Evolutionary conservation across 2,329 filamentous ascomycete genomes (phyloP), one percentile per base, ranked within the genome.

Genomic region (Alternaria novae-zelandiae): DNA sequence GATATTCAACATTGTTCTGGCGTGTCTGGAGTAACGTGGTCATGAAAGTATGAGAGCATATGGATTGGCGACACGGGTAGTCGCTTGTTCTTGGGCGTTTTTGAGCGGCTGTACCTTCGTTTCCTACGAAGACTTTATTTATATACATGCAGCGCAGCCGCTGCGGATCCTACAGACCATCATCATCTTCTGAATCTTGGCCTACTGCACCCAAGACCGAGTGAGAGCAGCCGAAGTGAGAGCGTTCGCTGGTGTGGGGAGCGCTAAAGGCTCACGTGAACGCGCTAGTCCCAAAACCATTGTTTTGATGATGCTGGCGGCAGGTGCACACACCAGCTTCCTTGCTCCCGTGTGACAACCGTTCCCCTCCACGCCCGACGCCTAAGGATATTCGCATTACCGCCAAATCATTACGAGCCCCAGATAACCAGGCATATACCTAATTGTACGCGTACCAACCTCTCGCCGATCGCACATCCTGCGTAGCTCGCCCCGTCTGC

Each of bases 351-450:
- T 64, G 65, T 68, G 66, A 68, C 67, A 65, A 70, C 68, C 64
- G 67, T 68, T 63, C 65, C 59, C 66, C 67, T 59, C 68, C 67
- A 64, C 68, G 60, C 67, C 58, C 72, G 65, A 68, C 70, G 60
- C 59, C 57, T 62, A 67, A 54, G 61, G 63, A 64, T 75, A 78
- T 78, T 77, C 73, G 68, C 72, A 67, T 78, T 75, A 77, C 68
- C 71, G 70, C 70, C 59, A 55, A 75, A 76, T 75, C 68, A 64
- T 70, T 78, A 78, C 72, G 65, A 64, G 43, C 55, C 49, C 62
- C 47, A 50, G 50, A 65, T 62, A 59, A 17, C 28, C 30, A 36
- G 60, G 44, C 15, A 23, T 20, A 32, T 26, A 25, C 43, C 36
- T 17, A 55, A 53, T 61, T 61, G 59, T 55, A 59, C 51, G 49